Conservation (phyloP, 2,329 filamentous ascomycete genomes). For the Fusarium falciforme region DNA sequence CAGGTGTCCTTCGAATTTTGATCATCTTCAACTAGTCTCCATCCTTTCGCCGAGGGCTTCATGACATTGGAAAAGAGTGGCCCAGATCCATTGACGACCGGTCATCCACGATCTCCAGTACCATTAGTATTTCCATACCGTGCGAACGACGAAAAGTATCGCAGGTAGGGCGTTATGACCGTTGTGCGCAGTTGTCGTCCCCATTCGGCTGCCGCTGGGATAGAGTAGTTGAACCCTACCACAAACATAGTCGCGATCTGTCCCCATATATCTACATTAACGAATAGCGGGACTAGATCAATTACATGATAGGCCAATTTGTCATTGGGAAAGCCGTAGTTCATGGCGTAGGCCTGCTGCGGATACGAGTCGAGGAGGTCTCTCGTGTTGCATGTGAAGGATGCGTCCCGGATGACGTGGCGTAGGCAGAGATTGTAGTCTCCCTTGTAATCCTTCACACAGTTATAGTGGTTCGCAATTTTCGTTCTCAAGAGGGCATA, state of each 20-base stretch:
- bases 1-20: background rate
- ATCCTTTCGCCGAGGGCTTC: background rate
- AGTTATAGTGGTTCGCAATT: background rate
- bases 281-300: constrained; percentile 10
- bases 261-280: background rate
- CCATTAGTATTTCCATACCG: background rate
- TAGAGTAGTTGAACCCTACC: background rate
- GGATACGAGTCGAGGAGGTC: constrained; percentile 6
- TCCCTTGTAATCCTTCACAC: background rate
- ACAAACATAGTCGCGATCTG: background rate
- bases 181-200: background rate
- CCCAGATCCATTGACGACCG: background rate
- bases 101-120: background rate
- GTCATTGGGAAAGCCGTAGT: constrained; percentile 5
- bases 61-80: background rate
- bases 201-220: background rate
- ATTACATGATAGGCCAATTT: background rate
- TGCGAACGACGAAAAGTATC: background rate
- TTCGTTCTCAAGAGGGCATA: background rate
- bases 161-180: background rate
- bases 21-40: background rate
- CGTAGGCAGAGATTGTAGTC: background rate
- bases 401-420: background rate
- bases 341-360: constrained; percentile 13
- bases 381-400: background rate